Base-by-base conservation (phyloP, 306 rosid species). In the Fagus sylvatica region DNA sequence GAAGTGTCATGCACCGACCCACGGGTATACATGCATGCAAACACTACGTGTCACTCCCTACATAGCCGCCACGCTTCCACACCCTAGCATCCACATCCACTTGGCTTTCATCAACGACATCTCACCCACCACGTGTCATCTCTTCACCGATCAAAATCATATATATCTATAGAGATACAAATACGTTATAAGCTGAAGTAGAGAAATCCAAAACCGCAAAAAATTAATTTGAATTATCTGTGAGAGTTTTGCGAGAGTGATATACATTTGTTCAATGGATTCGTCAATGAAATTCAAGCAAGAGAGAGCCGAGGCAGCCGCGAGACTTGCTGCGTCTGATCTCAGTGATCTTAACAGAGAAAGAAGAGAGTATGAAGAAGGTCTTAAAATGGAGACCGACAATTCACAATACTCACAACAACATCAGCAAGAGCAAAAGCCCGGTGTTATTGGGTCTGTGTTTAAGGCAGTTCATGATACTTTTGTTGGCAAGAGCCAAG, bases 301-400 rank as follows among this genome's bases (percentile, higher is more conserved):
- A 40, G 89, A 87, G 78, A 74, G 85, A 80, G 97, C 97, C 0
- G 92, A 88, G 82, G 97, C 90, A 49, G 92, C 89, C 0, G 85
- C 89, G 2, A 89, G 82, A 40, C 88, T 85, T 0, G 90, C 92
- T 0, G 93, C 97, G 4, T 68, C 83, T 19, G 95, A 89, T 46
- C 78, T 91, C 5, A 79, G 81, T 22, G 91, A 92, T 16, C 74
- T 74, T 0, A 79, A 77, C 53, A 80, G 80, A 80, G 76, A 71
- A n/a, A 66, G 17, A n/a, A 66, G 17, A 22, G 81, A 71, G 34
- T 16, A 1, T 6, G 81, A 82, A 1, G 76, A 76, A 53, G 73
- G 83, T 1, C 74, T 7, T 17, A 64, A 39, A 33, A 71, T 4
- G 15, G 56, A 70, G 51, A 53, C 12, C n/a, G 62, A 37, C 3